These are phyloP conservation scores for Vigna hirtella DNA, from an alignment of 306 rosid species.

Conservation along the genomic window DNA sequence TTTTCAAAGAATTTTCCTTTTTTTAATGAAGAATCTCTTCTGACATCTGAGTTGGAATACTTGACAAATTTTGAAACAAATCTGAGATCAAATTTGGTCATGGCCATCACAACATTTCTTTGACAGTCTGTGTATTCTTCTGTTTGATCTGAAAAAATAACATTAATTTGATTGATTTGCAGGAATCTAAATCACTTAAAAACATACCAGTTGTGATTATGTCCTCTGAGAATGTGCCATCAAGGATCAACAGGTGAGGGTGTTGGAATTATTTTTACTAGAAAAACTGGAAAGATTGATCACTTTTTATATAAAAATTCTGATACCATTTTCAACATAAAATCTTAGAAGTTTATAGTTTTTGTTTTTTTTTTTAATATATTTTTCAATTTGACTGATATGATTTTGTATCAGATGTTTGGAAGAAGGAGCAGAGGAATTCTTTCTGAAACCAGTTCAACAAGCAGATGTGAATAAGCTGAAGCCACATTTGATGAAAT, in stretches of 20 bases:
- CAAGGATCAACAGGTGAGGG: constrained; percentile 80
- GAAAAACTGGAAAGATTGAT: too few species aligned
- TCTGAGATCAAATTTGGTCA: background rate
- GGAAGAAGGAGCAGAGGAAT: constrained; percentile 94
- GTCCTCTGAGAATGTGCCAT: constrained; percentile 93
- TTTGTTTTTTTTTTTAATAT: too few species aligned
- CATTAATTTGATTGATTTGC: constrained; percentile 46
- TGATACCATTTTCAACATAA: too few species aligned
- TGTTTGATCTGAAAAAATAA: constrained; percentile 27
- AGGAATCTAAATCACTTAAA: constrained; percentile 83
- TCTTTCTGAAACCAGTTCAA: constrained; percentile 86
- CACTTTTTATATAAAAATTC: too few species aligned
- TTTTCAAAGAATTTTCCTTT: constrained; percentile 14
- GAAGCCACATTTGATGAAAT: constrained; percentile 73
- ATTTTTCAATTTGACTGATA: constrained; percentile 2
- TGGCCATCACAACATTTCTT: background rate
- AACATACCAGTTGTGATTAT: constrained; percentile 93
- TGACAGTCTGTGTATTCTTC: background rate
- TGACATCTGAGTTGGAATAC: background rate
- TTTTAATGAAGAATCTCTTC: background rate
- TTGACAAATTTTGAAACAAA: constrained; percentile 24
- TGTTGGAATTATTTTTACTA: too few species aligned
- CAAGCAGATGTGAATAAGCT: constrained; percentile 79
- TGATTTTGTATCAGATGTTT: constrained; percentile 68
- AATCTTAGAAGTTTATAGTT: too few species aligned